Conservation (phyloP, 148 eudicot genomes). For the Rhododendron kiyosumense region DNA sequence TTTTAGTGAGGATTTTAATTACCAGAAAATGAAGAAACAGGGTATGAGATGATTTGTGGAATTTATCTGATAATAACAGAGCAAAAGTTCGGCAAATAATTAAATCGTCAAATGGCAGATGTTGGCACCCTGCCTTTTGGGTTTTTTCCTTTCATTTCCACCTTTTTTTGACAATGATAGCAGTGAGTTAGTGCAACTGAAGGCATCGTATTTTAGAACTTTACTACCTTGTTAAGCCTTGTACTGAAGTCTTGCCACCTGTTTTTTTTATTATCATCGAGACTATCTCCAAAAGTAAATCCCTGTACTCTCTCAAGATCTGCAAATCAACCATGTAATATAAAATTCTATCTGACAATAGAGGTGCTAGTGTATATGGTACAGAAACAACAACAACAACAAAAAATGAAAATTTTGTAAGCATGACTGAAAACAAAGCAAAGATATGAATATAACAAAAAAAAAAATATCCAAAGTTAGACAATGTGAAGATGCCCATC, state of each 20-base stretch:
- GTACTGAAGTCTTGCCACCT: conserved; percentile 76
- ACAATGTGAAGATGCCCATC: not conserved
- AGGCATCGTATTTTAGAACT: not conserved
- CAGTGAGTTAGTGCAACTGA: not conserved
- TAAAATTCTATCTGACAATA: not conserved
- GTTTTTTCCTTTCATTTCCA: not conserved
- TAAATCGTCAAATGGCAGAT: not conserved
- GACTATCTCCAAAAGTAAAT: conserved; percentile 89
- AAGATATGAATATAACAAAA: not conserved
- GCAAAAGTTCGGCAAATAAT: not conserved
- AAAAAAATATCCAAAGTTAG: not conserved
- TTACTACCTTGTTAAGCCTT: conserved; percentile 59
- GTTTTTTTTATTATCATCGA: conserved; percentile 60
- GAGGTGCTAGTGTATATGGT: not conserved
- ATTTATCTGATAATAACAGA: not conserved
- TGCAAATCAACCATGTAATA: conserved; percentile 27
- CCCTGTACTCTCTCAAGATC: conserved; percentile 93
- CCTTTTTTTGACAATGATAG: not conserved
- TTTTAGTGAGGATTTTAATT: not conserved
- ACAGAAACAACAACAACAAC: not conserved
- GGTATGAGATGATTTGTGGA: not conserved
- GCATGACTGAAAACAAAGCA: conserved; percentile 4
- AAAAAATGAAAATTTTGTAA: not conserved
- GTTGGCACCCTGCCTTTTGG: not conserved
- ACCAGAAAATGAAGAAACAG: not conserved